phyloP scores from a whole-genome alignment of 768 basidiomycete species.

The Mycena latifolia region DNA sequence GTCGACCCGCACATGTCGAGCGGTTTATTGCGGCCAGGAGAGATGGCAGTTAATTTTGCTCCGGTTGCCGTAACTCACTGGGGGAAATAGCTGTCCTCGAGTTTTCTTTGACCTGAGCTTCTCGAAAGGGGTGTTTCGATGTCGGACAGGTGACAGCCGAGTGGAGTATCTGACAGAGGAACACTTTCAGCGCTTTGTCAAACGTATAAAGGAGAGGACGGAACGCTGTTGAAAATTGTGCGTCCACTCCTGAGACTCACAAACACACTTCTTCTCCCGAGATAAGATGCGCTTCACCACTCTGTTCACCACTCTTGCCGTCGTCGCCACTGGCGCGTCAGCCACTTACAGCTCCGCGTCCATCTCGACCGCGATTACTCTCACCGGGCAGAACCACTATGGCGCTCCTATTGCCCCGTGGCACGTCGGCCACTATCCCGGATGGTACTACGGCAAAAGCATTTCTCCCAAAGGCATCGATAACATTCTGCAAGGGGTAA shows the following conservation, averaged over 20 bases:
- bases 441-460: slow-evolving; percentile 53
- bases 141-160: slow-evolving; percentile 17
- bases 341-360: slow-evolving; percentile 6
- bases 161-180: slow-evolving; percentile 10
- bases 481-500: slow-evolving; percentile 17
- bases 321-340: slow-evolving; percentile 20
- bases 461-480: slow-evolving; percentile 5
- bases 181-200: slow-evolving; percentile 1
- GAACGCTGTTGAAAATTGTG: slow-evolving; percentile 24
- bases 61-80: slow-evolving; percentile 5
- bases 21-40: background rate
- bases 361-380: slow-evolving; percentile 11
- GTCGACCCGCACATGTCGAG: slow-evolving; percentile 2
- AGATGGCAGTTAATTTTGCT: background rate
- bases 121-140: slow-evolving; percentile 10
- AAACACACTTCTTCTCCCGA: slow-evolving; percentile 1
- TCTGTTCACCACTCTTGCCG: slow-evolving; percentile 21
- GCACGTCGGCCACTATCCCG: slow-evolving; percentile 43
- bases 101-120: no score
- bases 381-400: slow-evolving; percentile 42
- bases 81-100: background rate
- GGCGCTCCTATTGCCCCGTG: slow-evolving; percentile 52
- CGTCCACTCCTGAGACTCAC: slow-evolving; percentile 19
- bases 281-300: slow-evolving; percentile 34
- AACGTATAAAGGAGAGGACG: slow-evolving; percentile 16